Percentiles rank a stretch among this genome's conserved stretches.
Conservation (phyloP, 2,329 filamentous ascomycete genomes). For the Bimuria novae-zelandiae region DNA sequence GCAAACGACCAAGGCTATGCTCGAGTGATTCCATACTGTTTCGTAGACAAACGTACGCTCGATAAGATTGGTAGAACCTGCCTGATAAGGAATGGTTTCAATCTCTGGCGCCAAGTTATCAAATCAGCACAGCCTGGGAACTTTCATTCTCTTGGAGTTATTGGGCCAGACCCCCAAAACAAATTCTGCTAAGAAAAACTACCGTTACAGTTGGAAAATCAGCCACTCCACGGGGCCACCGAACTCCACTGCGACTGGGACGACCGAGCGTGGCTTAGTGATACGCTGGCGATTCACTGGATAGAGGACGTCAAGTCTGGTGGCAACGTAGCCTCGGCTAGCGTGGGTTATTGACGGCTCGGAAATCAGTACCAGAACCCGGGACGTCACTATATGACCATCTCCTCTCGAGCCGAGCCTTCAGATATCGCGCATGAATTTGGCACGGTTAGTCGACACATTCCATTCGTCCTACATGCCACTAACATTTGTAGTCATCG, state of each 20-base stretch:
- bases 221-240: not conserved
- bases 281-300: not conserved
- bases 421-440: not conserved
- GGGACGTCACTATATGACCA: not conserved
- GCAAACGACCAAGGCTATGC: not conserved
- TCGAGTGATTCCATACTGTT: not conserved
- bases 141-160: not conserved
- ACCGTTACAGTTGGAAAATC: too few species aligned
- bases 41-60: not conserved
- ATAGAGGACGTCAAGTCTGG: not conserved
- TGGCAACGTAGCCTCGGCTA: not conserved
- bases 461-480: not conserved
- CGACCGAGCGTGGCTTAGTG: not conserved
- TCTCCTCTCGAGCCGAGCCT: not conserved
- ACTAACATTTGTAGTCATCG: constrained; percentile 5
- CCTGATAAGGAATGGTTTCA: not conserved
- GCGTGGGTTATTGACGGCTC: not conserved
- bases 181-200: not conserved
- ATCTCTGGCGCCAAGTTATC: too few species aligned
- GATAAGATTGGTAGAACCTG: not conserved
- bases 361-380: not conserved
- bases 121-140: too few species aligned
- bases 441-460: not conserved
- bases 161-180: not conserved
- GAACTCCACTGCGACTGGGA: not conserved